A percentile compares a stretch with the other conserved stretches of the same genome.
phyloP scores from a whole-genome alignment of 2,329 filamentous ascomycete genomes.

The Drechslera avenae region DNA sequence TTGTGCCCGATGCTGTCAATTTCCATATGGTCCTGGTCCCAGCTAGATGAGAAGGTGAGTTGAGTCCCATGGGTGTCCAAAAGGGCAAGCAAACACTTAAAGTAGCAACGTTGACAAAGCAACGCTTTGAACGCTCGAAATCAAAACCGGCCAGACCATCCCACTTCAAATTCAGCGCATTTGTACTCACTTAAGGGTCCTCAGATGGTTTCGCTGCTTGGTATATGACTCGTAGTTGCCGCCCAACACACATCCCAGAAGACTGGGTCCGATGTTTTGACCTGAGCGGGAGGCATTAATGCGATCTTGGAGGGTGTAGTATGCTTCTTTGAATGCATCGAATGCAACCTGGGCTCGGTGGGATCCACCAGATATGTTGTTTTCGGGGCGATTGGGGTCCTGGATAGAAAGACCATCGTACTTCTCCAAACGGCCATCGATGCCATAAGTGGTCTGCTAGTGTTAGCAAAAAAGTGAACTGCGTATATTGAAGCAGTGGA shows the following conservation, averaged over 20 bases:
- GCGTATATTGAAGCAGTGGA: not conserved
- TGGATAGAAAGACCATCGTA: slow-evolving; percentile 78
- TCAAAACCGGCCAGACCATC: not conserved
- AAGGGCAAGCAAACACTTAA: not conserved
- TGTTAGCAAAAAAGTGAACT: slow-evolving; percentile 10
- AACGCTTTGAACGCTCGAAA: not conserved
- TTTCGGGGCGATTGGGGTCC: slow-evolving; percentile 82
- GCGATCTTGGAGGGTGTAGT: slow-evolving; percentile 51
- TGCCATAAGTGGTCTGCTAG: slow-evolving; percentile 25
- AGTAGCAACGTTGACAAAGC: not conserved
- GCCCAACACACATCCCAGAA: slow-evolving; percentile 73
- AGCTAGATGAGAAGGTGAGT: no score
- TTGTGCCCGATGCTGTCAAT: no score
- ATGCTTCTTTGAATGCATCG: slow-evolving; percentile 65
- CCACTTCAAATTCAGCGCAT: slow-evolving; percentile 13
- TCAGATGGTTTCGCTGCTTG: slow-evolving; percentile 68
- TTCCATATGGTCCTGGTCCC: no score
- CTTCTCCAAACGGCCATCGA: slow-evolving; percentile 41
- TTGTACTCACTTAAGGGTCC: slow-evolving; percentile 33
- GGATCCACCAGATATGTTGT: slow-evolving; percentile 91
- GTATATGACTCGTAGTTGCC: slow-evolving; percentile 80
- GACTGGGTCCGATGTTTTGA: slow-evolving; percentile 52
- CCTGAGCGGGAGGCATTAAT: slow-evolving; percentile 52
- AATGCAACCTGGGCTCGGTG: slow-evolving; percentile 71
- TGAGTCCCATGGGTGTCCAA: not conserved